A percentile compares a stretch with the other conserved stretches of the same genome.
Evolutionary conservation across 2,329 filamentous ascomycete species (phyloP).

Genomic region (Colletotrichum falcatum): DNA sequence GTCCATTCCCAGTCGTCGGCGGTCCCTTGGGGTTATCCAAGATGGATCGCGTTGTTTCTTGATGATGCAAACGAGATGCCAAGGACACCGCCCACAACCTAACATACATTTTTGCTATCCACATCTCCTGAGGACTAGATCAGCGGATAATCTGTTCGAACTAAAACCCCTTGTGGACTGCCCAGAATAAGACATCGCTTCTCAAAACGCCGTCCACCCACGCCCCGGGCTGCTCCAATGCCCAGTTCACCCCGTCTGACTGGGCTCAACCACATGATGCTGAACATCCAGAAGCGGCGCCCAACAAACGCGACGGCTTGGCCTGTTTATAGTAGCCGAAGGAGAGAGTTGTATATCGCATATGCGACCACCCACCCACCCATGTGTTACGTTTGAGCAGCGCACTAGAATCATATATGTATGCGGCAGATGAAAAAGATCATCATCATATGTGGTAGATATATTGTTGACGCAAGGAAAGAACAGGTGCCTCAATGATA

Average conservation of each 20-base stretch:
- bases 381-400: background rate
- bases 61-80: background rate
- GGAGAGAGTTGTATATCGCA: background rate
- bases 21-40: too few species aligned
- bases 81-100: background rate
- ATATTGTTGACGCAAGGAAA: constrained; percentile 16
- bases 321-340: background rate
- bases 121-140: background rate
- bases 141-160: too few species aligned
- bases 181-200: too few species aligned
- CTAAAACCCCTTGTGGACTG: too few species aligned
- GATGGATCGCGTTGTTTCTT: too few species aligned
- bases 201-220: too few species aligned
- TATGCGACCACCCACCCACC: background rate
- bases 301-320: too few species aligned
- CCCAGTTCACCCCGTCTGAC: too few species aligned
- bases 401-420: background rate
- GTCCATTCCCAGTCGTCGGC: too few species aligned
- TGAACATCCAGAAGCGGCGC: too few species aligned
- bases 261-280: too few species aligned
- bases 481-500: constrained; percentile 14
- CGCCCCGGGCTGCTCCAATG: too few species aligned
- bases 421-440: background rate
- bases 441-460: background rate
- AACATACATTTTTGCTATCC: background rate